Evolutionary conservation across 106 monocot genomes (phyloP).

Genomic region (Hemerocallis citrina): DNA sequence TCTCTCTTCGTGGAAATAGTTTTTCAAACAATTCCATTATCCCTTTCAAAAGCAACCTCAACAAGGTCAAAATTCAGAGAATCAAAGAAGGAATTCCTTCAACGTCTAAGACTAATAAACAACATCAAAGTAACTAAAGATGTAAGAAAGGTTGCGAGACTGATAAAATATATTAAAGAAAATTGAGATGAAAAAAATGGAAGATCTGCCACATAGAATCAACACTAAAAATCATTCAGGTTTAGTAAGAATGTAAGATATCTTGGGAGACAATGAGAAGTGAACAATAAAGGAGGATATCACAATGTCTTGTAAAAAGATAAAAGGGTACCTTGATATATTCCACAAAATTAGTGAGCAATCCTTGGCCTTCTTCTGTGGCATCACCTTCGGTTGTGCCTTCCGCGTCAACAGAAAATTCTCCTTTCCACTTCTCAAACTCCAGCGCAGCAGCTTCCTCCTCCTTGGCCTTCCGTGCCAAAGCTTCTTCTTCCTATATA

Average conservation of each 20-base stretch:
- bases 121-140: too few relatives aligned
- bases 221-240: neutral
- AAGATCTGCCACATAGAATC: too few relatives aligned
- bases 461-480: slow-evolving; percentile 71
- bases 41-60: too few relatives aligned
- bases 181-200: too few relatives aligned
- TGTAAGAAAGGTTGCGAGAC: too few relatives aligned
- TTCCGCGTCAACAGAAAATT: slow-evolving; percentile 91
- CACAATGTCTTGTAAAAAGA: neutral
- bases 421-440: slow-evolving; percentile 97
- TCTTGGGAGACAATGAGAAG: neutral
- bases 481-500: slow-evolving; percentile 83
- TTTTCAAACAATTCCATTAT: too few relatives aligned
- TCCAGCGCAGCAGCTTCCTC: slow-evolving; percentile 85
- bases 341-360: slow-evolving; percentile 82
- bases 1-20: too few relatives aligned
- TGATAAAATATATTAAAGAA: too few relatives aligned
- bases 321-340: slow-evolving; percentile 96
- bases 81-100: too few relatives aligned
- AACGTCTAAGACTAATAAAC: too few relatives aligned
- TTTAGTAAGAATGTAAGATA: neutral
- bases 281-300: neutral
- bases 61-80: too few relatives aligned
- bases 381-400: slow-evolving; percentile 73
- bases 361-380: slow-evolving; percentile 62